Evolutionary conservation across 2,329 filamentous ascomycete species (phyloP).

Genomic region (Paraphoma chrysanthemicola): DNA sequence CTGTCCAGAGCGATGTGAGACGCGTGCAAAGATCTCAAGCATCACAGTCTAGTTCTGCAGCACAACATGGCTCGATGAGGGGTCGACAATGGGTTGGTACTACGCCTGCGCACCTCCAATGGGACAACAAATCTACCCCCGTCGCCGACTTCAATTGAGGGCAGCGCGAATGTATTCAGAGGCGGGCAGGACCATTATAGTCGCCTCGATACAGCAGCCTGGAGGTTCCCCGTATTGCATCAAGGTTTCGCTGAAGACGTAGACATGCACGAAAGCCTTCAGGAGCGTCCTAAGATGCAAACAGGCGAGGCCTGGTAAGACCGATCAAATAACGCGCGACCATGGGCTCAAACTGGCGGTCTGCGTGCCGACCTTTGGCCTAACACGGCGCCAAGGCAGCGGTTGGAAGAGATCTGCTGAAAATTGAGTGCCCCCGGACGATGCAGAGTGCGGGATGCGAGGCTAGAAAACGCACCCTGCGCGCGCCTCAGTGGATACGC

Average conservation of each 20-base stretch:
- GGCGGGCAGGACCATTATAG: not conserved
- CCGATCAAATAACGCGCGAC: conserved; percentile 22
- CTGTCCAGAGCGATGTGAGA: not conserved
- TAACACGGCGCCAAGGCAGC: conserved; percentile 27
- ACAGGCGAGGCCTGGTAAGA: conserved; percentile 17
- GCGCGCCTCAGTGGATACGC: conserved; percentile 12
- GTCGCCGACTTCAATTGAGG: too few relatives aligned
- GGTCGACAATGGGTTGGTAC: too few relatives aligned
- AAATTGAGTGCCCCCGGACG: conserved; percentile 24
- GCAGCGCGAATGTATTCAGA: not conserved
- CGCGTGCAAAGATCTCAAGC: too few relatives aligned
- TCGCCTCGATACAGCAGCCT: conserved; percentile 1
- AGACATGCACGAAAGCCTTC: too few relatives aligned
- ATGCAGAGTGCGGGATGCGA: conserved; percentile 15
- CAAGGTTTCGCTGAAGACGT: too few relatives aligned
- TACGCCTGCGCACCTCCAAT: too few relatives aligned
- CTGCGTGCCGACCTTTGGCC: conserved; percentile 24
- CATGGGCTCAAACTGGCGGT: conserved; percentile 38
- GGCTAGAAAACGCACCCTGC: conserved; percentile 13
- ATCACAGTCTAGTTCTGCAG: too few relatives aligned
- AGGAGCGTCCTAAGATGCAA: too few relatives aligned
- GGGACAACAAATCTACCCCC: too few relatives aligned
- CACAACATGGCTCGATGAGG: too few relatives aligned
- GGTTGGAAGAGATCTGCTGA: conserved; percentile 28
- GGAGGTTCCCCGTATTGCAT: not conserved